Percentiles rank a stretch among this genome's conserved stretches.
Evolutionary conservation across 2,329 filamentous ascomycete genomes (phyloP).

Genomic region (Trichoderma aggressivum): DNA sequence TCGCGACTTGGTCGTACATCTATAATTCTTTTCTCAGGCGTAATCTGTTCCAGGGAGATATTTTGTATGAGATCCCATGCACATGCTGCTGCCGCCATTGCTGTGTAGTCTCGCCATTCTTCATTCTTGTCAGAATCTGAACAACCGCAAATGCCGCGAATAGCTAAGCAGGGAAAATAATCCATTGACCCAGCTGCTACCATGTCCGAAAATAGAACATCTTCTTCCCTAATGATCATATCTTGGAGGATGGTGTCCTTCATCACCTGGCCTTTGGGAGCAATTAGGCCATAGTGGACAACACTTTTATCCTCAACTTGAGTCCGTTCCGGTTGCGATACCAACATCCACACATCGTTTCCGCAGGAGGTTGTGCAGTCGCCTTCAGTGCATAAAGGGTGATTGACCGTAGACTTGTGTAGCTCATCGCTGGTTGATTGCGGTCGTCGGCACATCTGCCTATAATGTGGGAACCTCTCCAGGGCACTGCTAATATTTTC

Average conservation of each 20-base stretch:
- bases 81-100: conserved; percentile 31
- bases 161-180: not conserved
- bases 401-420: conserved; percentile 2
- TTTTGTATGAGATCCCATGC: conserved; percentile 24
- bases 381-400: not conserved
- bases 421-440: conserved; percentile 13
- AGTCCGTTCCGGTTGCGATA: not conserved
- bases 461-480: conserved; percentile 9
- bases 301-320: not conserved
- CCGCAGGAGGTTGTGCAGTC: not conserved
- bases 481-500: conserved; percentile 2
- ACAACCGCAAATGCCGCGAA: not conserved
- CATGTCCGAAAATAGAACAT: conserved; percentile 19
- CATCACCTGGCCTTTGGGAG: conserved; percentile 21
- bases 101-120: conserved; percentile 28
- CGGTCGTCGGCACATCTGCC: conserved; percentile 18
- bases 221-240: conserved; percentile 21
- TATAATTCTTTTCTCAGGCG: too few species aligned
- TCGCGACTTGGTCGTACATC: too few species aligned
- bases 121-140: not conserved
- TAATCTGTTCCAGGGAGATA: not conserved
- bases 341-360: not conserved
- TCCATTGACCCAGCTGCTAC: not conserved
- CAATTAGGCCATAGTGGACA: conserved; percentile 11
- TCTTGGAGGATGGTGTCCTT: conserved; percentile 25